A percentile compares a stretch with the other conserved stretches of the same genome.
Conservation (phyloP, 208 protist species). For the Perkinsela sp. region DNA sequence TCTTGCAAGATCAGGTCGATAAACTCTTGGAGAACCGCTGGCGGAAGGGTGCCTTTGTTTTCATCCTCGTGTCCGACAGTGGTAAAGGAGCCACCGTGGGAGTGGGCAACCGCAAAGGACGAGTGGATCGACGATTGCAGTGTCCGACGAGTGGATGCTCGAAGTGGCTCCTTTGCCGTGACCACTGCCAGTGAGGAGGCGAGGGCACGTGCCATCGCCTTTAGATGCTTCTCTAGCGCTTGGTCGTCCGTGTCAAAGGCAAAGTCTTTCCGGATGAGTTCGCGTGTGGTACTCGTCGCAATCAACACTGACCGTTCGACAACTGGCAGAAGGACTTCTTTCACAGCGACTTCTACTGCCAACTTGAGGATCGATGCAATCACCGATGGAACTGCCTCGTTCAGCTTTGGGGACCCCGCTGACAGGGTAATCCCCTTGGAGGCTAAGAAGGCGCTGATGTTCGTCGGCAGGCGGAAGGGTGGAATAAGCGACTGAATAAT, state of each 20-base stretch:
- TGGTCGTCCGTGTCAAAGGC: slow-evolving; percentile 64
- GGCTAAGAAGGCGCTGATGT: background rate
- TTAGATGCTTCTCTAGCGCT: slow-evolving; percentile 24
- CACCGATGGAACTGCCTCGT: background rate
- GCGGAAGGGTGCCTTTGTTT: background rate
- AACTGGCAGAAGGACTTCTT: slow-evolving; percentile 46
- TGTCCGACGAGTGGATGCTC: slow-evolving; percentile 12
- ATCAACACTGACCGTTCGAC: slow-evolving; percentile 73
- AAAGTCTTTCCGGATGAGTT: slow-evolving; percentile 85
- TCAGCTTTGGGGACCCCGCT: background rate
- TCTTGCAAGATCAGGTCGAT: slow-evolving; percentile 5
- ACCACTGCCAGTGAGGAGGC: slow-evolving; percentile 51
- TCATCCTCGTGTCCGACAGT: background rate
- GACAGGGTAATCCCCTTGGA: background rate
- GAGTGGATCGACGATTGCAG: slow-evolving; percentile 10
- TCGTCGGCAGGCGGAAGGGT: background rate
- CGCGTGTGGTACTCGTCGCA: slow-evolving; percentile 57
- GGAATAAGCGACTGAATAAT: background rate
- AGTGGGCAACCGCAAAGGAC: background rate
- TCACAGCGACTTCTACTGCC: slow-evolving; percentile 49
- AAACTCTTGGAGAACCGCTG: slow-evolving; percentile 3
- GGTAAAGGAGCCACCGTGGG: background rate
- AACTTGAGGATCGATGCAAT: slow-evolving; percentile 7
- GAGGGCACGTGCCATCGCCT: slow-evolving; percentile 67
- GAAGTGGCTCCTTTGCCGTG: slow-evolving; percentile 61